A percentile compares a stretch with the other conserved stretches of the same genome.
phyloP scores from a whole-genome alignment of 768 basidiomycete genomes.

The Trametes meyenii region DNA sequence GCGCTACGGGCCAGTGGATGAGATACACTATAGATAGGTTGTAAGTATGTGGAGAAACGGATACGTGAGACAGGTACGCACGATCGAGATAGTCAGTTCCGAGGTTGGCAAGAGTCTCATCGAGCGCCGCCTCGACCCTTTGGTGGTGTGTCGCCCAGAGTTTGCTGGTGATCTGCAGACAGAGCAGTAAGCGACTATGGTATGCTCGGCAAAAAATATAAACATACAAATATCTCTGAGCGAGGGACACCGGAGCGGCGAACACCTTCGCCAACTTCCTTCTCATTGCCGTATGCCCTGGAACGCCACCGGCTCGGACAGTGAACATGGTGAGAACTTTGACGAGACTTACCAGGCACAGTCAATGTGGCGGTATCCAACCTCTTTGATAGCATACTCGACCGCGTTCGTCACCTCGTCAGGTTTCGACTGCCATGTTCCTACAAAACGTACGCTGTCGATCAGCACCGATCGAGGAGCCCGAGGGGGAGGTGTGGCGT shows the following conservation, averaged over 20 bases:
- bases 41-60: slow-evolving; percentile 18
- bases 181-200: background rate
- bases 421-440: slow-evolving; percentile 80
- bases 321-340: no score
- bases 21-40: slow-evolving; percentile 50
- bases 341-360: slow-evolving; percentile 53
- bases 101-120: slow-evolving; percentile 75
- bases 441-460: slow-evolving; percentile 40
- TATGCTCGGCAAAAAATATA: background rate
- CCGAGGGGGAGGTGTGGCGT: slow-evolving; percentile 20
- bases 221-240: slow-evolving; percentile 66
- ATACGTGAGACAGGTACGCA: slow-evolving; percentile 37
- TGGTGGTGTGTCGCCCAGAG: slow-evolving; percentile 70
- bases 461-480: slow-evolving; percentile 7
- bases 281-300: slow-evolving; percentile 76
- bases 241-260: slow-evolving; percentile 75
- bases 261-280: slow-evolving; percentile 82
- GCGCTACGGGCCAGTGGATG: slow-evolving; percentile 80
- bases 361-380: slow-evolving; percentile 78
- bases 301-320: background rate
- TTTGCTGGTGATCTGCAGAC: slow-evolving; percentile 66
- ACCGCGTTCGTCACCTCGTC: slow-evolving; percentile 77
- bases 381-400: slow-evolving; percentile 67
- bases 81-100: slow-evolving; percentile 87
- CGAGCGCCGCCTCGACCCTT: slow-evolving; percentile 72